phyloP scores from a whole-genome alignment of 1,284 basidiomycete species.

The Ceratobasidium sp. region DNA sequence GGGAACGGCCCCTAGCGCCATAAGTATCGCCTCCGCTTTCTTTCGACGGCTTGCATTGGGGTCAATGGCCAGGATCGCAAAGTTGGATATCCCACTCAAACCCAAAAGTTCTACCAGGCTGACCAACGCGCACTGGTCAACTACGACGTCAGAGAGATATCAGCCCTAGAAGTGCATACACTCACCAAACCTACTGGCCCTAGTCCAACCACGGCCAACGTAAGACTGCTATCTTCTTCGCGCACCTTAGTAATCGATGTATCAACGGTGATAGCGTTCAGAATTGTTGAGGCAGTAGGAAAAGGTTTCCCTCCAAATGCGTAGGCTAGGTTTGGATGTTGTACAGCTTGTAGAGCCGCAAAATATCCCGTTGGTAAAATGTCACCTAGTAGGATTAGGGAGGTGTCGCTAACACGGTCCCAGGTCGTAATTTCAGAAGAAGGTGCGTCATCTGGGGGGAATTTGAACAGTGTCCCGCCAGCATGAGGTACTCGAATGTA shows the following conservation, averaged over 20 bases:
- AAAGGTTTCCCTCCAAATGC: conserved; percentile 4
- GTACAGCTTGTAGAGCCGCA: conserved; percentile 75
- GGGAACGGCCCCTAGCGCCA: background rate
- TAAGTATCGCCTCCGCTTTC: conserved; percentile 44
- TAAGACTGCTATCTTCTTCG: conserved; percentile 62
- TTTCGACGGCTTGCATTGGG: conserved; percentile 61
- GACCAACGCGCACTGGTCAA: conserved; percentile 65
- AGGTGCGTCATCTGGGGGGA: conserved; percentile 60
- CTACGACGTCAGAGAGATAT: conserved; percentile 28
- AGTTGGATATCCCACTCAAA: conserved; percentile 57
- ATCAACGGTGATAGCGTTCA: conserved; percentile 1
- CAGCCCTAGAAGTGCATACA: conserved; percentile 23
- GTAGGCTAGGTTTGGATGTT: conserved; percentile 74
- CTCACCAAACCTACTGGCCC: conserved; percentile 78
- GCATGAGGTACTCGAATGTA: conserved; percentile 83
- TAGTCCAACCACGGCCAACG: conserved; percentile 73
- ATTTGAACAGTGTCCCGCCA: conserved; percentile 79
- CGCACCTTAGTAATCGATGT: background rate
- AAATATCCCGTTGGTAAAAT: conserved; percentile 79
- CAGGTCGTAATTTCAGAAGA: conserved; percentile 56
- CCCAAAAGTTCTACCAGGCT: conserved; percentile 70
- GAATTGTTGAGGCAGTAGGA: background rate
- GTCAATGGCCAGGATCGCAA: conserved; percentile 71
- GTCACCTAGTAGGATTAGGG: conserved; percentile 79
- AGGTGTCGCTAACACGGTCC: conserved; percentile 63